Evolutionary conservation across 495 filamentous ascomycete species (phyloP), one percentile per base, ranked within the genome.

Genomic region (Talaromyces nanjingensis): DNA sequence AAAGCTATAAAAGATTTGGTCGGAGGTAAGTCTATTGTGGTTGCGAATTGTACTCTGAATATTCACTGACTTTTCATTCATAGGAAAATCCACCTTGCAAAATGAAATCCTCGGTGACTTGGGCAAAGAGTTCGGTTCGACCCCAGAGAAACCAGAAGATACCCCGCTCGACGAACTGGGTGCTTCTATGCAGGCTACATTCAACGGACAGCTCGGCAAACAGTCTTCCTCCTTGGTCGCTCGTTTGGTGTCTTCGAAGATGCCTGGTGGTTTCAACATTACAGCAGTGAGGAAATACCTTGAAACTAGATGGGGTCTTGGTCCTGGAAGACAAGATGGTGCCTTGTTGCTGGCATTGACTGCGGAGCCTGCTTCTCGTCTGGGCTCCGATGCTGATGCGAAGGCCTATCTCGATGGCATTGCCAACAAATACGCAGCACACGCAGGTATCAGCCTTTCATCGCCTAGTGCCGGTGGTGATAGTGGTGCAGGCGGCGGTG

Each of bases 1-100:
- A 99, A 98, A 76, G 96, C 96, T 18, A 97, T 99, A 78, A 99
- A 99, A 74, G 94, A 99, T 79, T 79, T 99, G 45, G 94, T 99
- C 67, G 96, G 94, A 80, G 94, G 94, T 93, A 81, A 79, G 90
- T 82, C 52, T n/a, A n/a, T 11, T 1, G 25, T 24, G 33, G 4
- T 33, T 64, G 37, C 12, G n/a, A 24, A n/a, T 29, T 37, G 12
- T 31, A 39, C 39, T 59, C 20, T 53, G 45, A 3, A 18, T 54
- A 20, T 0, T 2, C 53, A 49, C 65, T 69, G 25, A 65, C 27
- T 29, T 16, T 25, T 14, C 2, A 16, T 55, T n/a, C n/a, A 24
- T 68, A 94, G 92, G 92, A 68, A 97, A 97, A 84, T 97, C 93
- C 6, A 97, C 93, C n/a, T 83, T 97, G 61, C 93, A 97, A 70